These are phyloP conservation scores for Omphalotus olearius DNA, from an alignment of 1,284 basidiomycete genomes.

Conservation along the genomic window DNA sequence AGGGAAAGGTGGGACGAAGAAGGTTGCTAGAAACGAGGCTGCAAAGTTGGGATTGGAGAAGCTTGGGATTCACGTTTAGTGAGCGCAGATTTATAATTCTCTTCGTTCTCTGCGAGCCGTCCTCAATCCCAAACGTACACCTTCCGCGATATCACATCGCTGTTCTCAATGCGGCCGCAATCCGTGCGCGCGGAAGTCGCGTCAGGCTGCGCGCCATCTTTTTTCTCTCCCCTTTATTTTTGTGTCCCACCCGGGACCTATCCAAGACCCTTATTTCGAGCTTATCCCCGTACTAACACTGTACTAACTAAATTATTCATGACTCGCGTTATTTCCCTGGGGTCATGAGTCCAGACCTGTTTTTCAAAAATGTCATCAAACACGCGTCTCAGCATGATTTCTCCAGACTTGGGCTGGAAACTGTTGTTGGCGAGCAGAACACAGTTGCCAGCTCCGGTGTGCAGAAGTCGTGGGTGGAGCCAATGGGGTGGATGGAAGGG, in stretches of 20 bases:
- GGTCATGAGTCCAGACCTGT: constrained; percentile 5
- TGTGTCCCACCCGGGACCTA: too few species aligned
- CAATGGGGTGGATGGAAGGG: constrained; percentile 22
- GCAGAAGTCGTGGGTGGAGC: constrained; percentile 39
- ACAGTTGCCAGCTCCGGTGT: constrained; percentile 43
- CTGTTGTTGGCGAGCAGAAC: constrained; percentile 19
- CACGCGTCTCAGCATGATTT: constrained; percentile 36
- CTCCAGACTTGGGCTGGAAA: constrained; percentile 56
- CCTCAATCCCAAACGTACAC: too few species aligned
- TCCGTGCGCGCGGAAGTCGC: too few species aligned
- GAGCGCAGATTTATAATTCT: constrained; percentile 16
- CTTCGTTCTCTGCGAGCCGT: not conserved
- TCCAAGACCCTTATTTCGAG: too few species aligned
- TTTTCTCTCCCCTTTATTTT: too few species aligned
- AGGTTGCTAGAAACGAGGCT: constrained; percentile 68
- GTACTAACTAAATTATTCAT: too few species aligned
- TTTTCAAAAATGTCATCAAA: constrained; percentile 2
- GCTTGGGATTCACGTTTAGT: constrained; percentile 43
- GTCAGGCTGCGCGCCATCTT: too few species aligned
- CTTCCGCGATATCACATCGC: too few species aligned
- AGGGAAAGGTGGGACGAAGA: constrained; percentile 70
- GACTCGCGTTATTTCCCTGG: too few species aligned
- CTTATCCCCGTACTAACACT: too few species aligned
- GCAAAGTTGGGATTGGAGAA: constrained; percentile 53
- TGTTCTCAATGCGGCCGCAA: too few species aligned